Conservation (phyloP, 1,139 yeast species). For the Blastobotrys serpentis region DNA sequence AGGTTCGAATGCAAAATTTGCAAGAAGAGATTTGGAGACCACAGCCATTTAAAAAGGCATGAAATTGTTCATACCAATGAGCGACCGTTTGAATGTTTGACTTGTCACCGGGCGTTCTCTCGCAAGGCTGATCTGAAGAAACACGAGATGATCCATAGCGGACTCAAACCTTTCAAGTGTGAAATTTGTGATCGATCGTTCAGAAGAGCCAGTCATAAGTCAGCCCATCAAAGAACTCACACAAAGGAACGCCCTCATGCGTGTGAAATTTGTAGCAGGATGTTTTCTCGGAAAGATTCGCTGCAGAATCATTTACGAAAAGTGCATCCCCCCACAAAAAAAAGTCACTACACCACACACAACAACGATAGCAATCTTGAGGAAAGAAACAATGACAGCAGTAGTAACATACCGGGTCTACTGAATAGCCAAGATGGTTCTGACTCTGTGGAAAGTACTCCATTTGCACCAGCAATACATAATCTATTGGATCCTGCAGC, state of each 20-base stretch:
- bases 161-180: neutral
- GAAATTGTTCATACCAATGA: slow-evolving; percentile 2
- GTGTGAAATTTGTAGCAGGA: slow-evolving; percentile 2
- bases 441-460: neutral
- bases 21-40: neutral
- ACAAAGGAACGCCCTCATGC: slow-evolving; percentile 2
- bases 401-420: neutral
- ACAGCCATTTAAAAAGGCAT: slow-evolving; percentile 2
- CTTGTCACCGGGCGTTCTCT: slow-evolving; percentile 1
- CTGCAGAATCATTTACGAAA: neutral
- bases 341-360: neutral
- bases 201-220: slow-evolving; percentile 1
- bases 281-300: slow-evolving; percentile 1
- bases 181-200: neutral
- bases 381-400: neutral
- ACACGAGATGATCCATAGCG: slow-evolving; percentile 5
- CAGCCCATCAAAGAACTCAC: neutral
- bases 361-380: too few species aligned
- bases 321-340: neutral
- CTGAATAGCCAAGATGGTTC: neutral
- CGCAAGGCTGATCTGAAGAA: slow-evolving; percentile 6
- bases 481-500: neutral
- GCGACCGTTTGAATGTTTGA: neutral
- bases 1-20: slow-evolving; percentile 1
- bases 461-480: neutral